phyloP scores from a whole-genome alignment of 2,329 filamentous ascomycete species.

The Emmonsiellopsis sp. region DNA sequence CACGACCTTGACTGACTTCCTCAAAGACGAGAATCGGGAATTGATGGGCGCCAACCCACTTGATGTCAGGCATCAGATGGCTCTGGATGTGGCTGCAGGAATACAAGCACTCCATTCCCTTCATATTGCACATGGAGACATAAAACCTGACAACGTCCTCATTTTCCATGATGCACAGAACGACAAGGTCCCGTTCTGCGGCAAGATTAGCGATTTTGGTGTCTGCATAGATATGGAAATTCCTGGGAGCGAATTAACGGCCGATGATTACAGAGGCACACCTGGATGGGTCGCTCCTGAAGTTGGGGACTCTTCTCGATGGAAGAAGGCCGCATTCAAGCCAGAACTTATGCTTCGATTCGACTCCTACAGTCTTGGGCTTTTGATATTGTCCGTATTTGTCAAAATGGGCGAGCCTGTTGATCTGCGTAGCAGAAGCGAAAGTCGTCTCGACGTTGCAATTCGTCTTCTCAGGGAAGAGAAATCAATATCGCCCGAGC shows the following conservation, averaged over 20 bases:
- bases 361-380: slow-evolving; percentile 20
- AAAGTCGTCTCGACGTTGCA: slow-evolving; percentile 7
- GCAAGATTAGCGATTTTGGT: slow-evolving; percentile 23
- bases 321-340: slow-evolving; percentile 11
- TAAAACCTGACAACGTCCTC: slow-evolving; percentile 24
- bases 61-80: slow-evolving; percentile 17
- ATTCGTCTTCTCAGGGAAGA: slow-evolving; percentile 11
- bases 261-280: slow-evolving; percentile 19
- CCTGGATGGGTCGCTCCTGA: slow-evolving; percentile 19
- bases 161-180: slow-evolving; percentile 12
- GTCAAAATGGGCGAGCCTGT: slow-evolving; percentile 11
- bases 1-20: slow-evolving; percentile 19
- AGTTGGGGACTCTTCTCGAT: slow-evolving; percentile 7
- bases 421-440: slow-evolving; percentile 5
- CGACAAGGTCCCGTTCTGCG: slow-evolving; percentile 17
- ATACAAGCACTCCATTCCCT: slow-evolving; percentile 19
- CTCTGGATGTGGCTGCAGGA: slow-evolving; percentile 17
- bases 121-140: slow-evolving; percentile 20
- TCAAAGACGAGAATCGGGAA: slow-evolving; percentile 8
- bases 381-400: slow-evolving; percentile 19
- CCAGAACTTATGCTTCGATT: slow-evolving; percentile 20
- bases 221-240: slow-evolving; percentile 21
- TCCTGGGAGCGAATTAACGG: slow-evolving; percentile 11
- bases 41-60: slow-evolving; percentile 5
- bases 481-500: slow-evolving; percentile 12